Evolutionary conservation across 1,139 yeast species (phyloP), one percentile per base, ranked within the genome.

Genomic region (Yamadazyma atmosphaerica): DNA sequence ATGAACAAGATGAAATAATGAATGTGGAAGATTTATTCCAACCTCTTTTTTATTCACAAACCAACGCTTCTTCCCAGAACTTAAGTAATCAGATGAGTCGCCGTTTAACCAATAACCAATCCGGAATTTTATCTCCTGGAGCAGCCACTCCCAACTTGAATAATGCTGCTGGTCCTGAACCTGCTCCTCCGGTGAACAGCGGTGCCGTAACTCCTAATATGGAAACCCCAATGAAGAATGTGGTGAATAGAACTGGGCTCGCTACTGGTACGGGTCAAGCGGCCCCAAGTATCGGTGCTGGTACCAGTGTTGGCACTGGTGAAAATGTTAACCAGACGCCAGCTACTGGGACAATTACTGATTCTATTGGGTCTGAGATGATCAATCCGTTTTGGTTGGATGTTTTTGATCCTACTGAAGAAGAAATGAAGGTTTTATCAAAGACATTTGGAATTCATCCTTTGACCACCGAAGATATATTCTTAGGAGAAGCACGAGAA

Each of bases 381-480:
- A 19, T 19, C 11, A 53, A 55, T 2, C 95, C 95, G 4, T 87
- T 86, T 55, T 92, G 98, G 98, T 71, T 92, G 9, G 98, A 92
- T 60, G 86, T 92, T 16, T 67, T 86, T 40, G 85, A 89, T 53
- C 98, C 98, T 2, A 86, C 96, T 0, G 98, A 90, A 53, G 96
- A 87, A 47, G 98, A 92, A 60, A 90, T 92, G 96, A 89, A 89
- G 57, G 94, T 86, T 0, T 56, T 92, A 12, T 81, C 95, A 19
- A 89, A 89, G 52, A 82, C 97, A 0, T 92, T 92, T 63, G 95
- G 95, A 0, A 87, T 90, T 43, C 98, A 90, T 60, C 98, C 98
- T 0, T 74, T 90, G 52, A 92, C 98, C 0, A 86, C 97, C 0
- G 98, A 92, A 58, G 98, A 92, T 66, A 92, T 92, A 39, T 87